Base-by-base conservation (phyloP, 371 early-diverging fungal genomes). In the Zopfochytrium polystomum region DNA sequence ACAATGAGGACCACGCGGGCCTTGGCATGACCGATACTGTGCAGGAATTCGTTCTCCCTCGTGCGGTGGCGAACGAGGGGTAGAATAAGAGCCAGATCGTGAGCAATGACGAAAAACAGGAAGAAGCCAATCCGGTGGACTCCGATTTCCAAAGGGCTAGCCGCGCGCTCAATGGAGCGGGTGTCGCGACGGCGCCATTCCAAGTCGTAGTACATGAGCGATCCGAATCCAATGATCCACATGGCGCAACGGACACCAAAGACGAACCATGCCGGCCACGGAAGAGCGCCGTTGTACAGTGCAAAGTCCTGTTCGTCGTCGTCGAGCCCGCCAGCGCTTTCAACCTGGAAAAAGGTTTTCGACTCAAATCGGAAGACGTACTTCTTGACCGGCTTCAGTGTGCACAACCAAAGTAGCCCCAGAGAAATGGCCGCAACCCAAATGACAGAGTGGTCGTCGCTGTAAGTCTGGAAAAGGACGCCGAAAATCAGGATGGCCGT, bases 121-220 rank as follows among this genome's bases (percentile, higher is more conserved):
- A n/a, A n/a, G n/a, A n/a, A n/a, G n/a, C n/a, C n/a, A n/a, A 33
- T 58, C 18, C 46, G 58, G 31, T 48, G 48, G 45, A 48, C 48
- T 11, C 58, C 49, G 22, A 58, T 42, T 7, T 58, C 49, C 11
- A 46, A 34, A 32, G 58, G 25, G 2, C 7, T 26, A n/a, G n/a
- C 20, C 6, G 22, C 23, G 31, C 30, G 22, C 2, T 47, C 33
- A 15, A 7, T 26, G 22, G 58, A 58, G 25, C 18, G 4, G n/a
- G 48, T n/a, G 20, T 45, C 29, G 35, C n/a, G n/a, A n/a, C n/a
- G 13, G 11, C 26, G 7, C 58, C 58, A 58, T 25, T 27, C 22
- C 2, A 58, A 6, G 29, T 58, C 58, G 48, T 47, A 58, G 58
- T 58, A 58, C 32, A 58, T n/a, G n/a, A 58, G 48, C 13, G 43